Evolutionary conservation across 2,329 filamentous ascomycete species (phyloP).

Genomic region (Elsinoe fawcettii): DNA sequence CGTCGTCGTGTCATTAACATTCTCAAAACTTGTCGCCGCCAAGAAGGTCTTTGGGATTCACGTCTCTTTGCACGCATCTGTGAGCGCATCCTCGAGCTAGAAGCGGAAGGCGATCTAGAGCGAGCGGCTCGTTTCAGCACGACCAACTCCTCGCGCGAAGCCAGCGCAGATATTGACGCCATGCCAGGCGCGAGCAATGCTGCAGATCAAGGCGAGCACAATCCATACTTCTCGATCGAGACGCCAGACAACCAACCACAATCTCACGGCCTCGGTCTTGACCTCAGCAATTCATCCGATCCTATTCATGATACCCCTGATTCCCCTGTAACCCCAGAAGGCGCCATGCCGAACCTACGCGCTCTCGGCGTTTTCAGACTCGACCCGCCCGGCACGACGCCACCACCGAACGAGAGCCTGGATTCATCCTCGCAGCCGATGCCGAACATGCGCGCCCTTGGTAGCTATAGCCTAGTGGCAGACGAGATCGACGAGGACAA

Average conservation of each 20-base stretch:
- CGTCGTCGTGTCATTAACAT: slow-evolving; percentile 11
- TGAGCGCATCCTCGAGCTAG: slow-evolving; percentile 10
- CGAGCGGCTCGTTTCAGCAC: neutral
- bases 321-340: neutral
- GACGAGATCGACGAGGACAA: slow-evolving; percentile 2
- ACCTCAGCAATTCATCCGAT: neutral
- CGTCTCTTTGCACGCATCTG: slow-evolving; percentile 3
- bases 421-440: neutral
- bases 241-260: neutral
- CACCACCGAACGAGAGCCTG: neutral
- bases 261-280: neutral
- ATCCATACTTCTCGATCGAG: neutral
- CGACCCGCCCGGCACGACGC: neutral
- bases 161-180: neutral
- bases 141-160: neutral
- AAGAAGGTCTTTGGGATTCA: slow-evolving; percentile 9
- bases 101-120: neutral
- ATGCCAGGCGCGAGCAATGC: neutral
- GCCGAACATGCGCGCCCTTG: slow-evolving; percentile 1
- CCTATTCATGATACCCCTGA: neutral
- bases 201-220: neutral
- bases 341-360: neutral
- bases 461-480: neutral
- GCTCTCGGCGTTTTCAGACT: neutral
- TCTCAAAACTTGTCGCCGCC: neutral